A percentile compares a stretch with the other conserved stretches of the same genome.
Conservation (phyloP, 306 rosid genomes). For the Quercus robur region DNA sequence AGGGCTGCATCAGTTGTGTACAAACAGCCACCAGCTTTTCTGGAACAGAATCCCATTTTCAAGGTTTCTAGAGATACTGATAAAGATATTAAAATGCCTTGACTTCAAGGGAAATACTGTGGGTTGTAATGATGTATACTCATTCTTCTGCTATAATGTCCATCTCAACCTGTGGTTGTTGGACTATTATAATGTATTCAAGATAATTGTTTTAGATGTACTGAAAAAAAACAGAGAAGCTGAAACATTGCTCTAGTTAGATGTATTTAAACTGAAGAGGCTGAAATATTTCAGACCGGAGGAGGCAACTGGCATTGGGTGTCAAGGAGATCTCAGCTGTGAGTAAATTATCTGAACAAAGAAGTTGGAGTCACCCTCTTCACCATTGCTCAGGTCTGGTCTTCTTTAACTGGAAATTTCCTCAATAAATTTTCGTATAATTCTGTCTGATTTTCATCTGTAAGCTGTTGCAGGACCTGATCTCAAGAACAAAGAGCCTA, state of each 20-base stretch:
- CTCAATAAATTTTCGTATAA: no score
- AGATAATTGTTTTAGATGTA: background rate
- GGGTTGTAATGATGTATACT: constrained; percentile 6
- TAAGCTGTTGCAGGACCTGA: background rate
- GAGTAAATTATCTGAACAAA: background rate
- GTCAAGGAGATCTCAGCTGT: background rate
- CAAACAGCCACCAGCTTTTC: constrained; percentile 71
- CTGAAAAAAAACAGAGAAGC: constrained; percentile 26
- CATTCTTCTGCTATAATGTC: constrained; percentile 10
- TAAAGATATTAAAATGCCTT: constrained; percentile 44
- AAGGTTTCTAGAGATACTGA: constrained; percentile 47
- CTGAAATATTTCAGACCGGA: background rate
- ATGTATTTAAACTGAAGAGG: background rate
- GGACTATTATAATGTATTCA: background rate
- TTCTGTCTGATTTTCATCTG: background rate
- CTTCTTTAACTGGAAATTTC: background rate
- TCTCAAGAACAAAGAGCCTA: background rate
- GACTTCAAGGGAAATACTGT: constrained; percentile 12
- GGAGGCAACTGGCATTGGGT: background rate
- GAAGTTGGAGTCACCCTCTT: constrained; percentile 1
- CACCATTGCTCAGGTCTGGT: background rate
- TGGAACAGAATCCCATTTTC: constrained; percentile 81
- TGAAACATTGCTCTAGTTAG: no score
- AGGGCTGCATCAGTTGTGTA: constrained; percentile 84
- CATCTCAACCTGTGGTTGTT: background rate